Percentiles rank a stretch among this genome's conserved stretches.
Evolutionary conservation across 1,284 basidiomycete genomes (phyloP).

Genomic region (Xanthoconium separans): DNA sequence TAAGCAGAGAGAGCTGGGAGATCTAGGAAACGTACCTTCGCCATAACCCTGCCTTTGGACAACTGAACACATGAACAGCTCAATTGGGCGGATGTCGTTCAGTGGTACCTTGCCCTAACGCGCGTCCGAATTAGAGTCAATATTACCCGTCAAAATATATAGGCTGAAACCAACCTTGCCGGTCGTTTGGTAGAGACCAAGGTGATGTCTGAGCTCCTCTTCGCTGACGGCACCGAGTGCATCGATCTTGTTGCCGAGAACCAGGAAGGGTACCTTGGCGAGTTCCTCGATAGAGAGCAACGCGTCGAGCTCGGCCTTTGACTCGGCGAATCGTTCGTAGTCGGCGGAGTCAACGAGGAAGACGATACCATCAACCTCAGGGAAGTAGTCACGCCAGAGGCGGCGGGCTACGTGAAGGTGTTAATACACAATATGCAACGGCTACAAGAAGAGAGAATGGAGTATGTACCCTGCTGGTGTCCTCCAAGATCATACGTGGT

Average conservation of each 20-base stretch:
- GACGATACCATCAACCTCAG: slow-evolving; percentile 98
- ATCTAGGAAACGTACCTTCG: slow-evolving; percentile 61
- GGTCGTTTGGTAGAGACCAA: slow-evolving; percentile 98
- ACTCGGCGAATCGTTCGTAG: slow-evolving; percentile 93
- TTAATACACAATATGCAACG: slow-evolving; percentile 5
- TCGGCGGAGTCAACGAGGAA: slow-evolving; percentile 99
- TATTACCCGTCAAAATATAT: neutral
- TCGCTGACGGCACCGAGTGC: slow-evolving; percentile 97
- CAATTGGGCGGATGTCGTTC: slow-evolving; percentile 96
- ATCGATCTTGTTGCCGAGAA: slow-evolving; percentile 99
- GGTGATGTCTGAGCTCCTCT: slow-evolving; percentile 93
- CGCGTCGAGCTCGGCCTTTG: slow-evolving; percentile 95
- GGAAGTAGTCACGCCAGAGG: slow-evolving; percentile 99
- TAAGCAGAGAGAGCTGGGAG: slow-evolving; percentile 3
- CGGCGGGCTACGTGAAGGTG: slow-evolving; percentile 73
- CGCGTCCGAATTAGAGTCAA: slow-evolving; percentile 4
- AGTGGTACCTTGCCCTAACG: slow-evolving; percentile 92
- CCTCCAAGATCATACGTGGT: slow-evolving; percentile 99
- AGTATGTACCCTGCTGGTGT: slow-evolving; percentile 84
- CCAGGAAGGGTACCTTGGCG: slow-evolving; percentile 95
- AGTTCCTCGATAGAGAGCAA: slow-evolving; percentile 94
- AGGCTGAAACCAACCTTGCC: slow-evolving; percentile 73
- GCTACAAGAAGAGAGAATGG: slow-evolving; percentile 4
- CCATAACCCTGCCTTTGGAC: slow-evolving; percentile 99
- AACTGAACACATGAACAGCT: slow-evolving; percentile 99